phyloP scores from a whole-genome alignment of 1,284 basidiomycete genomes.

The Kwoniella shivajii region DNA sequence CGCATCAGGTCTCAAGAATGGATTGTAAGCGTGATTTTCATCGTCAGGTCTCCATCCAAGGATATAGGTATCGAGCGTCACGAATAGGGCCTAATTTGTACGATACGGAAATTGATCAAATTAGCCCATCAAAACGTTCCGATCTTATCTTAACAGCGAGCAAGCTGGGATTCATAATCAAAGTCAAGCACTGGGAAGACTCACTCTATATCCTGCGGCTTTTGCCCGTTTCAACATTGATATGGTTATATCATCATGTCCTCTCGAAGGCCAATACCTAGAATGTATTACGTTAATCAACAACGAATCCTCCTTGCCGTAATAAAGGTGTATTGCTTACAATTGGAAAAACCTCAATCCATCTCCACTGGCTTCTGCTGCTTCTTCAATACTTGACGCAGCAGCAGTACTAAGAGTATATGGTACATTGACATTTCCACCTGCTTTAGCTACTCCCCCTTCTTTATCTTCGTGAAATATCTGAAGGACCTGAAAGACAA shows the following conservation, averaged over 20 bases:
- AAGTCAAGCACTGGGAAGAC: background rate
- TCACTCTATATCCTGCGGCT: conserved; percentile 57
- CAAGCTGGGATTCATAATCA: too few relatives aligned
- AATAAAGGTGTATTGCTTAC: conserved; percentile 58
- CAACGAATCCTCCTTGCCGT: too few relatives aligned
- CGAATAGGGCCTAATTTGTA: conserved; percentile 30
- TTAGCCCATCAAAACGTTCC: background rate
- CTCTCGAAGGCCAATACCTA: conserved; percentile 44
- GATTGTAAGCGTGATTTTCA: conserved; percentile 59
- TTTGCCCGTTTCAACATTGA: conserved; percentile 19
- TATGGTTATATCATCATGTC: conserved; percentile 42
- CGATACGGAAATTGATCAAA: too few relatives aligned
- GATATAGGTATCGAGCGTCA: conserved; percentile 66
- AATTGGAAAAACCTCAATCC: conserved; percentile 69
- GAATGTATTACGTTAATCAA: background rate
- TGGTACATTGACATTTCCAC: conserved; percentile 64
- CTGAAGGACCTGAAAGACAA: conserved; percentile 39
- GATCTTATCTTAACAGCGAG: too few relatives aligned
- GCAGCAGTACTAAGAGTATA: conserved; percentile 72
- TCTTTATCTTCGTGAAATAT: conserved; percentile 57
- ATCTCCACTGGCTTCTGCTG: conserved; percentile 66
- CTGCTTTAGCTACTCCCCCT: conserved; percentile 67
- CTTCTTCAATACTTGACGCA: conserved; percentile 69
- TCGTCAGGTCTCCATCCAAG: conserved; percentile 64
- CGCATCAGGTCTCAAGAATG: conserved; percentile 34